Base-by-base conservation (phyloP, 2,329 filamentous ascomycete species). In the Verticillium nonalfalfae region DNA sequence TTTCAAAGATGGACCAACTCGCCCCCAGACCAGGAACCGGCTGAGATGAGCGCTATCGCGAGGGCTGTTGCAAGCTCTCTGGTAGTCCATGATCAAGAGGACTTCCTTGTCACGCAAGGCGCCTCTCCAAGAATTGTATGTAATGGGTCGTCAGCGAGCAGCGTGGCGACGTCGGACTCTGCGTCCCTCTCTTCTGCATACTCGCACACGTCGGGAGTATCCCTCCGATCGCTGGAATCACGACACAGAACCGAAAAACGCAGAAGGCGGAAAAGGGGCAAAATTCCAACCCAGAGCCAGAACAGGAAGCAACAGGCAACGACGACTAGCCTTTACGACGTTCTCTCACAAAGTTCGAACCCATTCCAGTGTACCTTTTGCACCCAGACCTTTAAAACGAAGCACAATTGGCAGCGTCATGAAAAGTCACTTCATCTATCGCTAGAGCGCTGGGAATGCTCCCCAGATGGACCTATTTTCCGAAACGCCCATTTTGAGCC, bases 1-100 rank as follows among this genome's bases (percentile, higher is more conserved):
- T 73, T 86, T 38, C 81, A 85, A 69, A 77, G 83, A 75, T 86
- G 83, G 83, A 78, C 79, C 67, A 78, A 84, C 70, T 86, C 84
- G 18, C 84, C 83, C 7, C 80, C 85, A 1, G 78, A 86, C 72
- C 76, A 87, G 76, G 81, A 87, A 79, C 81, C 82, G 50, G 84
- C 84, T 35, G 83, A 81, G 11, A 81, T 85, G 40, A 81, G 80
- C 5, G 83, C 79, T 60, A 86, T 86, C 74, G 82, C 83, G 10
- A 75, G 81, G 57, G 84, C 84, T 64, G 80, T 86, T 2, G 81
- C 81, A 2, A 82, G 81, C 1, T 79, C 78, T 2, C 82, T 81
- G 0, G 76, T 76, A 62, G 76, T 83, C 21, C 81, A 83, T 62
- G 87, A 84, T 66, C 84, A 84, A 4, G 81, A 78, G 67, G 82